Percentiles rank a stretch among this genome's conserved stretches.
Conservation (phyloP, 2,329 filamentous ascomycete genomes). For the Neopestalotiopsis sp. region DNA sequence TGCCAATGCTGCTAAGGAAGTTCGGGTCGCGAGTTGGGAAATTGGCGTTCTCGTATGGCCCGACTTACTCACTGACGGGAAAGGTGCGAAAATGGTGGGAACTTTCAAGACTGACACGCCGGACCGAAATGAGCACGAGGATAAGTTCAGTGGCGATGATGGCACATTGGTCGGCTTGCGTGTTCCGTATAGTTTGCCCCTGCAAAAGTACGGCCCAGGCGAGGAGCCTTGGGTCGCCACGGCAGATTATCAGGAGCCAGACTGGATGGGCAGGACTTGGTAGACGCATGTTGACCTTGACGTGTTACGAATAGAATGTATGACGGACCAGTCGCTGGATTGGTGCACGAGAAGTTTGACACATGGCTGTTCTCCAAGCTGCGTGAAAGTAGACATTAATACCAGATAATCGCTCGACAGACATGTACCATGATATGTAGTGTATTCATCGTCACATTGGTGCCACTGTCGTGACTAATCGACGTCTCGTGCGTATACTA, state of each 20-base stretch:
- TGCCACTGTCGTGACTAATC: not conserved
- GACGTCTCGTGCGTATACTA: not conserved
- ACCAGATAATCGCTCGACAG: not conserved
- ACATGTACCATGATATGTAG: not conserved
- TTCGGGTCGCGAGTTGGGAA: slow-evolving; percentile 82
- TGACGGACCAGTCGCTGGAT: too few species aligned
- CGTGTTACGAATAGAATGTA: too few species aligned
- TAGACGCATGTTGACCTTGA: not conserved
- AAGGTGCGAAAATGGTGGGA: slow-evolving; percentile 65
- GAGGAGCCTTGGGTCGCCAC: slow-evolving; percentile 83
- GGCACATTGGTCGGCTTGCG: slow-evolving; percentile 66
- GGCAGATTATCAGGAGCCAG: slow-evolving; percentile 61
- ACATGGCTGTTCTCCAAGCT: too few species aligned
- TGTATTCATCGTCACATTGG: not conserved
- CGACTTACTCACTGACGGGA: slow-evolving; percentile 50
- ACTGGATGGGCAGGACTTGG: slow-evolving; percentile 60
- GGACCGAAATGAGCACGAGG: not conserved
- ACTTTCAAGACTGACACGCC: slow-evolving; percentile 67
- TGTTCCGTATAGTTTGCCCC: slow-evolving; percentile 82
- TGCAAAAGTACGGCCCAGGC: slow-evolving; percentile 64
- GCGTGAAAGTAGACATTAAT: too few species aligned
- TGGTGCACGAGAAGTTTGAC: too few species aligned
- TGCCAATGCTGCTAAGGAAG: slow-evolving; percentile 58
- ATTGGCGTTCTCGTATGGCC: slow-evolving; percentile 87
- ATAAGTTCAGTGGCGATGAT: slow-evolving; percentile 24